Base-by-base conservation (phyloP, 257 asterid species). In the Oldenlandia corymbosa region DNA sequence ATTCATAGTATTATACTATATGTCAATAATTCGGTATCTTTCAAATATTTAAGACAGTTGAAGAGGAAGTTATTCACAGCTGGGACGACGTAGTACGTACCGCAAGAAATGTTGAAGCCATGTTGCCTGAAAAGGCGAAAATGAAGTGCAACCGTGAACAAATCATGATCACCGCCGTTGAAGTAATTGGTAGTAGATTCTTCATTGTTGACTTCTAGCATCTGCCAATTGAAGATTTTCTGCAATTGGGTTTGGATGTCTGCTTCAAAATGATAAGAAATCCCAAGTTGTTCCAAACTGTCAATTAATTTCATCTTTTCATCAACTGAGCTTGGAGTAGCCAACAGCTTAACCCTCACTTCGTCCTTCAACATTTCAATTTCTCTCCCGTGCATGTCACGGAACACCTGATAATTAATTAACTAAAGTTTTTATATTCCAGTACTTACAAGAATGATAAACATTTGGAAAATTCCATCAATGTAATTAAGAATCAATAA, bases 241-340 rank as follows among this genome's bases (percentile, higher is more conserved):
- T 32, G 56, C 43, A 80, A 47, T 60, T 75, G 61, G 21, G 69
- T 73, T 17, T 72, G 73, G 54, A 80, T 72, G 53, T 77, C 79
- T 31, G 54, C 48, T 34, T 74, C 57, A 30, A 77, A 77, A 39
- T 69, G 79, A 58, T 80, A 77, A 5, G 64, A 73, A 3, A 81
- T 26, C 21, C 84, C 83, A 28, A 76, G 80, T 18, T 80, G 75
- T 48, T 80, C 75, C n/a, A 80, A 10, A 5, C 5, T 52, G 64
- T 80, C 74, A 0, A 76, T 73, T 31, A 75, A 59, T 30, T 60
- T 65, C 73, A 81, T 8, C 30, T 58, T 70, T n/a, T 60, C 71
- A 7, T 26, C 57, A 27, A 63, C 26, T 4, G 18, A 52, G 5
- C 1, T 7, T 28, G 23, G 47, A 20, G 3, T n/a, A 16, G 26